phyloP scores from a whole-genome alignment of 352 stramenopile species.

The Phytophthora hibernalis region DNA sequence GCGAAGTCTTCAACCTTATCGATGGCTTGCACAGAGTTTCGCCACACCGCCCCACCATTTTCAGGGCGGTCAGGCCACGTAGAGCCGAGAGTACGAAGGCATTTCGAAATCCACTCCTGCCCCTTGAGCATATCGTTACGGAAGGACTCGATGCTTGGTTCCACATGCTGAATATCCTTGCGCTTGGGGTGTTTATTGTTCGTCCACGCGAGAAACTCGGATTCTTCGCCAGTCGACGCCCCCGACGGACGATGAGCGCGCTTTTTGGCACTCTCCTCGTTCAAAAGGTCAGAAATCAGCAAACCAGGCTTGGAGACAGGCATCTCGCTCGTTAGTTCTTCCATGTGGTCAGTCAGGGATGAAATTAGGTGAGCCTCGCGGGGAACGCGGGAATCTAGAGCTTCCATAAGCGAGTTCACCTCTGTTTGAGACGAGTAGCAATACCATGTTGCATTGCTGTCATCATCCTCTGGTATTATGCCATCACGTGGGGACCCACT shows the following conservation, averaged over 20 bases:
- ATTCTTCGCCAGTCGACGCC: conserved; percentile 10
- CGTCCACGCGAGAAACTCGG: conserved; percentile 61
- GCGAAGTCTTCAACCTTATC: conserved; percentile 49
- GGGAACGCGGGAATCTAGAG: conserved; percentile 57
- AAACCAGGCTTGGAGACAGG: conserved; percentile 73
- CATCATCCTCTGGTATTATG: conserved; percentile 28
- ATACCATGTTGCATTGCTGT: conserved; percentile 58
- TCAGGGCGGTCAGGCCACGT: conserved; percentile 61
- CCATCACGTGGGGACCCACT: conserved; percentile 38
- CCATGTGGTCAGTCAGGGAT: conserved; percentile 69
- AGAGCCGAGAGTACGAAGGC: conserved; percentile 68
- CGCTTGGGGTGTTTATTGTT: conserved; percentile 69
- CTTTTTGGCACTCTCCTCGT: conserved; percentile 68
- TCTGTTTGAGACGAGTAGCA: conserved; percentile 73
- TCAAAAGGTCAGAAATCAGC: conserved; percentile 78
- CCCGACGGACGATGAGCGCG: conserved; percentile 32
- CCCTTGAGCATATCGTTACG: conserved; percentile 63
- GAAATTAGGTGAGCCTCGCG: conserved; percentile 58
- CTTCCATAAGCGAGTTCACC: conserved; percentile 63
- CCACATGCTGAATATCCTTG: conserved; percentile 28
- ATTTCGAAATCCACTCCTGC: conserved; percentile 68
- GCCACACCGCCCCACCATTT: conserved; percentile 51
- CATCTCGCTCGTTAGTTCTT: conserved; percentile 68
- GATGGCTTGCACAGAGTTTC: conserved; percentile 50
- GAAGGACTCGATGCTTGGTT: conserved; percentile 57